phyloP scores from a whole-genome alignment of 1,139 yeast species.

The Yamadazyma conglobata region DNA sequence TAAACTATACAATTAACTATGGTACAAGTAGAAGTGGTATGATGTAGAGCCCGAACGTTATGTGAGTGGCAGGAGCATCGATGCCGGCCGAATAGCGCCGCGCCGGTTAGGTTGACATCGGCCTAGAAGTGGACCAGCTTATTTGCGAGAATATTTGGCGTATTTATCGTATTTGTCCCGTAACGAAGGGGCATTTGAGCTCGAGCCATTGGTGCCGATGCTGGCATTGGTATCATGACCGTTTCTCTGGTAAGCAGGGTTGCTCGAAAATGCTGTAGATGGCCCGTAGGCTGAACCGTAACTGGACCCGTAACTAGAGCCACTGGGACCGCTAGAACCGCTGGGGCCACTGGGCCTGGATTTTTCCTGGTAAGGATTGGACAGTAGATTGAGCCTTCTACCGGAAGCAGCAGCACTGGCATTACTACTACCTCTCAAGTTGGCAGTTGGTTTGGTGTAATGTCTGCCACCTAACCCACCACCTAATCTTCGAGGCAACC shows the following conservation, averaged over 20 bases:
- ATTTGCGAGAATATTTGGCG: conserved; percentile 23
- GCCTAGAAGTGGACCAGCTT: conserved; percentile 6
- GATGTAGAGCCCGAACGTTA: too few species aligned
- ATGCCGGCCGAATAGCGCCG: too few species aligned
- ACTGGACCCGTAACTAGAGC: background rate
- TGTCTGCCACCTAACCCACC: conserved; percentile 68
- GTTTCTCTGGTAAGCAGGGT: conserved; percentile 2
- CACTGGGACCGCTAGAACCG: background rate
- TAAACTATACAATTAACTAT: too few species aligned
- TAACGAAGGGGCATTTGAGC: conserved; percentile 1
- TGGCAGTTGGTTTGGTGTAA: conserved; percentile 39
- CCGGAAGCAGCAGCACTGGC: conserved; percentile 56
- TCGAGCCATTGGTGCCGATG: conserved; percentile 1
- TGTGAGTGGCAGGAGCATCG: too few species aligned
- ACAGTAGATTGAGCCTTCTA: conserved; percentile 23
- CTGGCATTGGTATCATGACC: background rate
- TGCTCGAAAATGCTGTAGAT: conserved; percentile 3
- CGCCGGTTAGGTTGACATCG: too few species aligned
- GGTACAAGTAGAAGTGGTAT: too few species aligned
- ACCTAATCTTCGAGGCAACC: conserved; percentile 76
- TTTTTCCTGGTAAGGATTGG: conserved; percentile 13
- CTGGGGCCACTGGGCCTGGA: background rate
- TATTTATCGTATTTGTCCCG: conserved; percentile 23
- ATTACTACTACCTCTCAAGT: conserved; percentile 28
- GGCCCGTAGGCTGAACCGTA: background rate